A percentile compares a stretch with the other conserved stretches of the same genome.
These are phyloP conservation scores for Rubroshorea leprosula DNA, from an alignment of 345 rosid genomes.

Conservation along the genomic window DNA sequence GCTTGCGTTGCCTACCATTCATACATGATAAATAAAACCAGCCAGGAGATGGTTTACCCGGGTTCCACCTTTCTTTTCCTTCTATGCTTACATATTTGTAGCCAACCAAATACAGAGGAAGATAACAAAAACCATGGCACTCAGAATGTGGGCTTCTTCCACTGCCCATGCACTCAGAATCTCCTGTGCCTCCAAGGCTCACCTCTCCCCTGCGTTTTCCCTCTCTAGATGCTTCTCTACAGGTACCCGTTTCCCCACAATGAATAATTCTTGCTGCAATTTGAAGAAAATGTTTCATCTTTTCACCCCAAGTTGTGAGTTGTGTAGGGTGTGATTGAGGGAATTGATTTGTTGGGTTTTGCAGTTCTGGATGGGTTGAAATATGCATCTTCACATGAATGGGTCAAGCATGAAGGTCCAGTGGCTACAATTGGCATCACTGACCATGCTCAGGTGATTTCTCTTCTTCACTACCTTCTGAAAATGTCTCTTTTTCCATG, in stretches of 20 bases:
- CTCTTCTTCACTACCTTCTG: background rate
- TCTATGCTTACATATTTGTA: no score
- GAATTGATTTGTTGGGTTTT: background rate
- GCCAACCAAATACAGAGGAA: constrained; percentile 16
- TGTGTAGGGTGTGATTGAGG: background rate
- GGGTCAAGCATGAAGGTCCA: constrained; percentile 91
- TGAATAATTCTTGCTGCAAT: background rate
- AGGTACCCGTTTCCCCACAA: constrained; percentile 30
- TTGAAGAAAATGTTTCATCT: no score
- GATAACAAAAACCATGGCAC: constrained; percentile 45
- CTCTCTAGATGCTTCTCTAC: constrained; percentile 80
- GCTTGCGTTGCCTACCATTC: constrained; percentile 70
- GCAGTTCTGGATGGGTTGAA: constrained; percentile 88
- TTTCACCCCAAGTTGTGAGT: no score
- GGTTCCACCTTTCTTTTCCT: no score
- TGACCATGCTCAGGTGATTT: constrained; percentile 85
- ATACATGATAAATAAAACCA: constrained; percentile 44
- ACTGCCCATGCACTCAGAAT: constrained; percentile 77
- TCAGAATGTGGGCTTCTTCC: constrained; percentile 94
- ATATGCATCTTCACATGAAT: constrained; percentile 87
- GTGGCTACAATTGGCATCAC: constrained; percentile 88
- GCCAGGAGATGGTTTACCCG: no score
- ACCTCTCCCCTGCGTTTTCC: constrained; percentile 44
- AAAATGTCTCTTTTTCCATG: no score
- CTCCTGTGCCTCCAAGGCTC: constrained; percentile 48